Percentiles rank a stretch among this genome's conserved stretches.
These are phyloP conservation scores for Colletotrichum truncatum DNA, from an alignment of 2,329 filamentous ascomycete genomes.

Conservation along the genomic window DNA sequence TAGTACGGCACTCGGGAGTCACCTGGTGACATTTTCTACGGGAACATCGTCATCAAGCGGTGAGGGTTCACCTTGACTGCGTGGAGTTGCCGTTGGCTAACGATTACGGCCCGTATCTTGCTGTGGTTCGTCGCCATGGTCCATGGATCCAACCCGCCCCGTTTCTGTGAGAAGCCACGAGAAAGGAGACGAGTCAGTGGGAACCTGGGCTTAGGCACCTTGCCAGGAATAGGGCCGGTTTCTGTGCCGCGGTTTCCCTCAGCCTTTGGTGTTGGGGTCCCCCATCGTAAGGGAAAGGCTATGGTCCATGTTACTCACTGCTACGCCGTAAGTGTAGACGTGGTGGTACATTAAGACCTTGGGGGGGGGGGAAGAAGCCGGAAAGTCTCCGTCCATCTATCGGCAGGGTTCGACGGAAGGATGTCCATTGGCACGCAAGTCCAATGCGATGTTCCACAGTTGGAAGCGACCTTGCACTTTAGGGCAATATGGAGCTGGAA, in stretches of 20 bases:
- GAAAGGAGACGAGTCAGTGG: slow-evolving; percentile 22
- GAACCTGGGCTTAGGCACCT: background rate
- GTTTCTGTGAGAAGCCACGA: slow-evolving; percentile 13
- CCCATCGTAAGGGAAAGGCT: slow-evolving; percentile 3
- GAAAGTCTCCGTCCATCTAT: slow-evolving; percentile 24
- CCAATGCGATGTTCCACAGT: background rate
- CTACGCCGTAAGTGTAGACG: background rate
- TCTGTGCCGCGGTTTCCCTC: slow-evolving; percentile 17
- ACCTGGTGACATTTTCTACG: slow-evolving; percentile 24
- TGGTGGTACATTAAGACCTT: no score
- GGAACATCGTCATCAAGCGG: slow-evolving; percentile 27
- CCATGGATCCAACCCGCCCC: slow-evolving; percentile 3
- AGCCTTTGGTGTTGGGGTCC: slow-evolving; percentile 1
- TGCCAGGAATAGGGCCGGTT: slow-evolving; percentile 19
- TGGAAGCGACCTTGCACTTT: slow-evolving; percentile 8
- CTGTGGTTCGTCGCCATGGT: slow-evolving; percentile 10
- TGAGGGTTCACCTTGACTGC: slow-evolving; percentile 19
- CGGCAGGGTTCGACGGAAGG: slow-evolving; percentile 17
- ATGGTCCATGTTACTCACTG: background rate
- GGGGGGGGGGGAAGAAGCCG: slow-evolving; percentile 7
- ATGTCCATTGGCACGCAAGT: slow-evolving; percentile 16
- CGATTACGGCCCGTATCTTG: slow-evolving; percentile 27
- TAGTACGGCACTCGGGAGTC: background rate
- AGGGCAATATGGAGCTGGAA: slow-evolving; percentile 15
- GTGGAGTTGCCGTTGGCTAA: slow-evolving; percentile 28